Conservation (phyloP, 73 alveolate genomes). For the Paramecium biaurelia region DNA sequence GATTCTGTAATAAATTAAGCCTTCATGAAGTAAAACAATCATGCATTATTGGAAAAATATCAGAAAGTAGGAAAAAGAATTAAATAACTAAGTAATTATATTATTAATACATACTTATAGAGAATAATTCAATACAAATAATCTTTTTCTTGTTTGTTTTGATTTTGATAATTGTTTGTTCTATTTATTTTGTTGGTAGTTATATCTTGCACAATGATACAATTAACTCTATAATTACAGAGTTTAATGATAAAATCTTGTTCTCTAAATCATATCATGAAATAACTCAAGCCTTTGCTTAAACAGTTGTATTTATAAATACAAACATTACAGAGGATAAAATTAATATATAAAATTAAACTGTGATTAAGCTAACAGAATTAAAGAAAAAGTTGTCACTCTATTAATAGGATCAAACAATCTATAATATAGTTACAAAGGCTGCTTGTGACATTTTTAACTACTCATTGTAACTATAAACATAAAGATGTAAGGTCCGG, state of each 20-base stretch:
- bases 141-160: neutral
- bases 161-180: neutral
- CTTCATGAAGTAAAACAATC: neutral
- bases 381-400: neutral
- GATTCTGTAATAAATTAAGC: neutral
- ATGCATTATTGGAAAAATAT: neutral
- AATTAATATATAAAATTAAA: neutral
- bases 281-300: neutral
- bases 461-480: neutral
- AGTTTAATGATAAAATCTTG: neutral
- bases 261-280: neutral
- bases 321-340: neutral
- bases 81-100: neutral
- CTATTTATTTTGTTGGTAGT: neutral
- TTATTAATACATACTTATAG: neutral
- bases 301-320: neutral
- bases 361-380: neutral
- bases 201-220: neutral
- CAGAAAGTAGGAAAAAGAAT: slow-evolving; percentile 29
- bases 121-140: neutral
- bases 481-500: neutral
- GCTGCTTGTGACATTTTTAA: neutral
- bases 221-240: neutral
- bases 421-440: neutral
- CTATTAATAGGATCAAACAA: neutral